These are phyloP conservation scores for Talaromyces sp. DNA, from an alignment of 2,329 filamentous ascomycete species.

Conservation along the genomic window DNA sequence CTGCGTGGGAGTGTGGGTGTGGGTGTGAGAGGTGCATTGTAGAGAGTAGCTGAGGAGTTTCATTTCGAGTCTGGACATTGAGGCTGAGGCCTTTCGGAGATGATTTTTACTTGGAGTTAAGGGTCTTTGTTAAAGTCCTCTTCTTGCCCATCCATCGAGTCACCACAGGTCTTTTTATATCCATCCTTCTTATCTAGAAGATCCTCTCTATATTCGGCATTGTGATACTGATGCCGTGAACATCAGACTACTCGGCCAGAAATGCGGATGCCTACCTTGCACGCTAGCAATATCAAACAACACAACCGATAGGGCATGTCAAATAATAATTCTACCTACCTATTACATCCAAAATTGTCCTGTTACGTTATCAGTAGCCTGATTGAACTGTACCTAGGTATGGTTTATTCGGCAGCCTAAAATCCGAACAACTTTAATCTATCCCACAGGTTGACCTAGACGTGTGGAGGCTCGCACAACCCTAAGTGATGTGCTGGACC, in stretches of 20 bases:
- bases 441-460: background rate
- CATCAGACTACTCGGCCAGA: background rate
- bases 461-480: background rate
- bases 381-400: background rate
- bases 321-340: background rate
- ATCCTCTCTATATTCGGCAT: background rate
- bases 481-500: background rate
- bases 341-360: background rate
- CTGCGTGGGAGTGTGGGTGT: background rate
- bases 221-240: background rate
- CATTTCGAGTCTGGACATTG: constrained; percentile 1
- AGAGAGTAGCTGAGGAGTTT: constrained; percentile 5
- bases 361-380: background rate
- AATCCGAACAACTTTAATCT: background rate
- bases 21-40: constrained; percentile 7
- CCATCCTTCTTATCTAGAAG: background rate
- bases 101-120: background rate
- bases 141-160: background rate
- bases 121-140: background rate
- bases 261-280: background rate
- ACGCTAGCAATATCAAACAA: background rate
- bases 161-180: background rate
- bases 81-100: background rate
- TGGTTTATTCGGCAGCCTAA: background rate
- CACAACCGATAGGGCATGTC: background rate